Evolutionary conservation across 148 eudicot species (phyloP), one percentile per base, ranked within the genome.

Genomic region (Bassia scoparia): DNA sequence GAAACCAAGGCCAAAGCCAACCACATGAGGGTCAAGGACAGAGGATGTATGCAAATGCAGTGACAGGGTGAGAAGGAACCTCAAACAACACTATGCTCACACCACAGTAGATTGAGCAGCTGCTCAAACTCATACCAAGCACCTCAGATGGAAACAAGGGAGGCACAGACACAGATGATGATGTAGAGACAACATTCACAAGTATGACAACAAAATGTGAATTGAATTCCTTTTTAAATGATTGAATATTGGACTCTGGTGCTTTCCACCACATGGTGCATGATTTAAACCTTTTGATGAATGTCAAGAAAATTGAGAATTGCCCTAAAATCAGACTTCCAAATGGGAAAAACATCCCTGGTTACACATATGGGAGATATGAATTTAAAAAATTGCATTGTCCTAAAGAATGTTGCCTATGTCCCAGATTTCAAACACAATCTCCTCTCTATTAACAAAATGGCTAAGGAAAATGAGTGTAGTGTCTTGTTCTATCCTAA

Each of bases 221-320:
- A n/a, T n/a, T n/a, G n/a, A n/a, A n/a, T n/a, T n/a, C n/a, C n/a
- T n/a, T n/a, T n/a, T n/a, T 1, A 26, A 2, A 0, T 6, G 30
- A 13, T 0, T 68, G 71, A 58, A 49, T 68, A 1, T 4, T 68
- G 5, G 41, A 68, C 38, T 68, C 71, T 17, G 71, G 71, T 0
- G 58, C 71, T 0, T 23, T 38, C 2, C 34, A 68, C 3, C 71
- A 68, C 12, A 68, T 67, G 34, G 13, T 6, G 0, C 15, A 10
- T 1, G n/a, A 29, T 0, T 4, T 1, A 0, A 6, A 48, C 2
- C 14, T 14, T 1, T 1, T 27, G 24, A 46, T 0, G 1, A 0
- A 29, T 11, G 17, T 27, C 1, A 14, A 4, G 9, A 13, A 20
- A 0, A 0, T 3, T 4, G 27, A 12, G 18, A 29, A 14, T 0